These are phyloP conservation scores for Cordyceps javanica DNA, from an alignment of 2,329 filamentous ascomycete species.

Conservation along the genomic window DNA sequence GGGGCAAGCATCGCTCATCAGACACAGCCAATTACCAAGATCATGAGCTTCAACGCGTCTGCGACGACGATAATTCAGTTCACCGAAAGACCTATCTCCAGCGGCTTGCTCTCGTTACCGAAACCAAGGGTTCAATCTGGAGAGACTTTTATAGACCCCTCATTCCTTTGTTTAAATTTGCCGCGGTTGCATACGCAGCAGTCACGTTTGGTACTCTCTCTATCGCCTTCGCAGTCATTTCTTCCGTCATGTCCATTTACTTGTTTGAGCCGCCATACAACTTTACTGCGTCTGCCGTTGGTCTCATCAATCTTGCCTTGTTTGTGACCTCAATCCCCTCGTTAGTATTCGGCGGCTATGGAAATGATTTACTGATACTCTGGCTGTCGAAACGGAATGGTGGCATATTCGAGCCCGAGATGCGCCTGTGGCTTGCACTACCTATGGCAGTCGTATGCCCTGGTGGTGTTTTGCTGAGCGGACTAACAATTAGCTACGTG, in stretches of 20 bases:
- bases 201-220: not conserved
- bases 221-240: not conserved
- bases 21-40: not conserved
- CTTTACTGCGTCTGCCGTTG: constrained; percentile 21
- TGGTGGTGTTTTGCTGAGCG: constrained; percentile 29
- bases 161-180: not conserved
- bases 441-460: constrained; percentile 21
- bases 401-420: constrained; percentile 37
- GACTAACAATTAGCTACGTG: constrained; percentile 16
- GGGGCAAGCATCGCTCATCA: not conserved
- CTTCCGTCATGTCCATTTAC: not conserved
- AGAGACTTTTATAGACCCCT: not conserved
- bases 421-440: constrained; percentile 36
- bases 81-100: not conserved
- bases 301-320: constrained; percentile 20
- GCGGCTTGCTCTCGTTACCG: not conserved
- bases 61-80: not conserved
- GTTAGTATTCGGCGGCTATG: constrained; percentile 28
- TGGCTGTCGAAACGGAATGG: constrained; percentile 29
- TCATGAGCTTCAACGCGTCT: not conserved
- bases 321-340: constrained; percentile 33
- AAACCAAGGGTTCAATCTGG: not conserved
- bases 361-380: constrained; percentile 32
- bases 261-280: constrained; percentile 23
- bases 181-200: constrained; percentile 1